Percentiles rank a stretch among this genome's conserved stretches.
These are phyloP conservation scores for Fonsecaea nubica DNA, from an alignment of 2,329 filamentous ascomycete genomes.

Conservation along the genomic window DNA sequence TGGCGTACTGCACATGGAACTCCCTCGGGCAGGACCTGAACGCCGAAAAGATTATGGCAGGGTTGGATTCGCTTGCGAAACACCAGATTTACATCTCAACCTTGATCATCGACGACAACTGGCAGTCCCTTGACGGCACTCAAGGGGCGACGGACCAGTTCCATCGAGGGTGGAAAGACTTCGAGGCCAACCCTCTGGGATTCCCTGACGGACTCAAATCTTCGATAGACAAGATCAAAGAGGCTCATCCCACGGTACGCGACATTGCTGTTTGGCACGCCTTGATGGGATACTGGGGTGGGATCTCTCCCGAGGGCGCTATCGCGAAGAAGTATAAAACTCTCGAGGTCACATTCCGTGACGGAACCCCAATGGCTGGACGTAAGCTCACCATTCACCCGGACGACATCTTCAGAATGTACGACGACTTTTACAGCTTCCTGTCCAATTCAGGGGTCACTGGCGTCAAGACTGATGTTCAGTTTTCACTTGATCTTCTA, in stretches of 20 bases:
- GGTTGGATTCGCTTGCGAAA: conserved; percentile 72
- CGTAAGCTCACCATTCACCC: conserved; percentile 76
- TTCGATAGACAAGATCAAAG: conserved; percentile 71
- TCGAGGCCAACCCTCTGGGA: conserved; percentile 79
- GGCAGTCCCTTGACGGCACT: conserved; percentile 75
- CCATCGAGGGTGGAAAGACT: conserved; percentile 71
- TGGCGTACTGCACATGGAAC: conserved; percentile 98
- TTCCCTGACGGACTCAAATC: conserved; percentile 83
- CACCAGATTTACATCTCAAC: conserved; percentile 79
- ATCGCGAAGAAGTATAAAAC: conserved; percentile 83
- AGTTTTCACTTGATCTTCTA: conserved; percentile 85
- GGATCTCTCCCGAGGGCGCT: conserved; percentile 73
- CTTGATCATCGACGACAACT: conserved; percentile 96
- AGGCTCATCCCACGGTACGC: conserved; percentile 72
- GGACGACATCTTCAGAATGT: conserved; percentile 77
- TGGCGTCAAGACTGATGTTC: conserved; percentile 89
- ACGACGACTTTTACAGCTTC: conserved; percentile 90
- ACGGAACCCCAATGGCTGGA: conserved; percentile 57
- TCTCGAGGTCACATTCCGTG: conserved; percentile 61
- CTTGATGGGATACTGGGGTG: conserved; percentile 87
- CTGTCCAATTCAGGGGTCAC: conserved; percentile 76
- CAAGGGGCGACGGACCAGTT: conserved; percentile 59
- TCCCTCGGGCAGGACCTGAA: conserved; percentile 82
- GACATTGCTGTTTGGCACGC: conserved; percentile 96
- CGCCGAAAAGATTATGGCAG: conserved; percentile 77